Conservation (phyloP, 164 flowering plant genomes). For the Nymphaea thermarum region DNA sequence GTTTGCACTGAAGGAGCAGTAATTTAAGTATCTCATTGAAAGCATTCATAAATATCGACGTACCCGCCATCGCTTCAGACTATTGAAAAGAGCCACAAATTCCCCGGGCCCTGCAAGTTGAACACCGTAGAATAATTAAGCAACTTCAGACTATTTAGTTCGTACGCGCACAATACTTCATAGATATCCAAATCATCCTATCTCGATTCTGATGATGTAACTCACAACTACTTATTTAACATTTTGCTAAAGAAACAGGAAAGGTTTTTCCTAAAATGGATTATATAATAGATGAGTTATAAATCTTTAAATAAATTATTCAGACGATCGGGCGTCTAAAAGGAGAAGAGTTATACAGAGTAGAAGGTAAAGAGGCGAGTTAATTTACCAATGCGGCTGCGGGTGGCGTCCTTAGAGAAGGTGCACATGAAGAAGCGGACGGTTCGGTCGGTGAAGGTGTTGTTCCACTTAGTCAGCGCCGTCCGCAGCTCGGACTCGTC, state of each 20-base stretch:
- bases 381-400: neutral
- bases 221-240: too few species aligned
- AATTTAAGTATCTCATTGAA: too few species aligned
- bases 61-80: neutral
- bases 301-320: too few species aligned
- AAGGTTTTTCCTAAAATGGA: too few species aligned
- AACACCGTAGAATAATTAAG: neutral
- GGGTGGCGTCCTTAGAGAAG: neutral
- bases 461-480: neutral
- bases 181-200: too few species aligned
- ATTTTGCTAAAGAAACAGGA: too few species aligned
- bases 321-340: neutral
- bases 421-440: neutral
- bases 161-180: too few species aligned
- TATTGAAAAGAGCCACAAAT: neutral
- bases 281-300: too few species aligned
- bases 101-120: neutral
- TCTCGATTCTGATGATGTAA: too few species aligned
- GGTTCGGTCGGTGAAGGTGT: neutral
- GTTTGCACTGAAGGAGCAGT: too few species aligned
- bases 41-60: too few species aligned
- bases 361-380: neutral
- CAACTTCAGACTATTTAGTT: too few species aligned
- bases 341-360: neutral
- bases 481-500: neutral